Base-by-base conservation (phyloP, 352 stramenopile species). In the Pythium coloratum region DNA sequence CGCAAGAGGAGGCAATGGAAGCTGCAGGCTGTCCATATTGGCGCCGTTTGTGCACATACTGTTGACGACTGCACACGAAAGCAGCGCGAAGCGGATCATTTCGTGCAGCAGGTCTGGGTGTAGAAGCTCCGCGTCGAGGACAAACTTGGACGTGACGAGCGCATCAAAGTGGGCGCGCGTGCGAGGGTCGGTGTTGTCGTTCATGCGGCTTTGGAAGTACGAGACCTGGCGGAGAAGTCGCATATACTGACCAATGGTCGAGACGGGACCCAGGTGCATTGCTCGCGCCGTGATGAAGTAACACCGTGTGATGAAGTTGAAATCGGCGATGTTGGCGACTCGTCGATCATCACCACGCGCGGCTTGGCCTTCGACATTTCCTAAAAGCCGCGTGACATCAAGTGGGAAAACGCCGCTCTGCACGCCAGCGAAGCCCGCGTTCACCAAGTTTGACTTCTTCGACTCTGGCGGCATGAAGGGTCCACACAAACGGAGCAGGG, bases 271-370 rank as follows among this genome's bases (percentile, higher is more conserved):
- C 0, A 99, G 81, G 64, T 98, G 94, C 47, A 99, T 72, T 1
- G 92, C 84, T 24, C 96, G 81, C 46, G 92, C 94, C 13, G 91
- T 97, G 49, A 98, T 86, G 71, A 99, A 99, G 72, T 99, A 99
- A 67, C 91, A 98, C 42, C 97, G 85, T 12, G 97, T 97, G 73
- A 99, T 97, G 71, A 99, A 99, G 67, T 95, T 97, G 74, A 98
- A 98, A 30, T 97, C 72, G 2, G 64, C 65, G 0, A 66, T 53
- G n/a, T 68, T 68, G 9, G 38, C 56, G 9, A 40, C 55, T 10
- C 55, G 34, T 5, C 70, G 66, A 42, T 74, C 70, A 28, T 75
- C 66, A 13, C 69, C 67, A 2, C n/a, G 18, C 12, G 33, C 46
- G 44, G 53, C 24, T 18, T 76, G 62, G 16, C 74, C 65, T 66